Conservation (phyloP, 257 asterid species). For the Striga asiatica region DNA sequence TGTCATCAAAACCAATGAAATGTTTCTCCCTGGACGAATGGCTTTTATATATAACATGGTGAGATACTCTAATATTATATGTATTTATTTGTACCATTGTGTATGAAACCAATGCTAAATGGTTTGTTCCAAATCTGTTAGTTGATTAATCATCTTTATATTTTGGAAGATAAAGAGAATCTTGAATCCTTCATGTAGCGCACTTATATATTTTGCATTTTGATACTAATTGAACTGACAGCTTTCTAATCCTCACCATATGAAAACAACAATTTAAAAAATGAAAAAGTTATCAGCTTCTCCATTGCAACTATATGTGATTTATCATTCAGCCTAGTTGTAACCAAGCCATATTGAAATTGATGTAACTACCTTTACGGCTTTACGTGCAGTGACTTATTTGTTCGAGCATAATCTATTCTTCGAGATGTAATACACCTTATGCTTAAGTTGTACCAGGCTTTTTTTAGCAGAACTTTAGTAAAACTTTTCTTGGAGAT, state of each 20-base stretch:
- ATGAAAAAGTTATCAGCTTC: background rate
- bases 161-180: background rate
- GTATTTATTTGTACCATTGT: background rate
- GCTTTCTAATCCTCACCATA: background rate
- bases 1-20: constrained; percentile 73
- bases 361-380: background rate
- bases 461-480: too few relatives aligned
- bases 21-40: constrained; percentile 99
- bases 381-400: too few relatives aligned
- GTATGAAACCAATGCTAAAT: background rate
- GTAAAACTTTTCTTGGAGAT: background rate
- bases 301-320: background rate
- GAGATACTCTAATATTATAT: constrained; percentile 12
- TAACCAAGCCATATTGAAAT: background rate
- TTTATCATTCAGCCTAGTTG: constrained; percentile 10
- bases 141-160: constrained; percentile 1
- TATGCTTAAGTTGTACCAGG: too few relatives aligned
- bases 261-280: background rate
- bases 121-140: background rate
- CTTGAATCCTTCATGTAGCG: background rate
- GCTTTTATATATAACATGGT: constrained; percentile 87
- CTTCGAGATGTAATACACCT: too few relatives aligned
- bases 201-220: background rate
- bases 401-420: too few relatives aligned
- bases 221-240: background rate